Percentiles rank a stretch among this genome's conserved stretches.
phyloP scores from a whole-genome alignment of 2,329 filamentous ascomycete species.

The Arachnomyces sp. region DNA sequence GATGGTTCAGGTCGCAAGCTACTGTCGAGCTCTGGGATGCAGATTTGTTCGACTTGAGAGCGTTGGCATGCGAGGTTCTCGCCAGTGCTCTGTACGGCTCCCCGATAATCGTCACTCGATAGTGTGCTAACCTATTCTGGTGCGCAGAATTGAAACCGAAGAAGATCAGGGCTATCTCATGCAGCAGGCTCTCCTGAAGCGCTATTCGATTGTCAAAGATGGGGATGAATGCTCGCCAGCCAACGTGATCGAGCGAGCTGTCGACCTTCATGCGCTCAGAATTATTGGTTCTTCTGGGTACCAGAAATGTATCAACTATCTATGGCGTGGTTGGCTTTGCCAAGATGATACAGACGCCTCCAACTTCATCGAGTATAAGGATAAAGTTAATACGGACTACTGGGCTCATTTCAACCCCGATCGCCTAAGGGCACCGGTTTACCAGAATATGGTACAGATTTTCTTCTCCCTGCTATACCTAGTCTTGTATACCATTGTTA shows the following conservation, averaged over 20 bases:
- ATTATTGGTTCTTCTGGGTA: constrained; percentile 91
- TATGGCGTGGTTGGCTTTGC: constrained; percentile 95
- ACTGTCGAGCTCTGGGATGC: constrained; percentile 83
- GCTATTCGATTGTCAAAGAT: constrained; percentile 74
- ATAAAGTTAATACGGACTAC: constrained; percentile 71
- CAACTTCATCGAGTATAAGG: constrained; percentile 80
- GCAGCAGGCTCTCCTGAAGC: constrained; percentile 73
- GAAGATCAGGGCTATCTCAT: constrained; percentile 72
- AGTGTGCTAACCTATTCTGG: background rate
- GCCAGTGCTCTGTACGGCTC: constrained; percentile 60
- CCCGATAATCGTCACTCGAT: background rate
- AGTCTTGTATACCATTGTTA: constrained; percentile 75
- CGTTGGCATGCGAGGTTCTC: constrained; percentile 80
- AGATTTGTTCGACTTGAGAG: constrained; percentile 70
- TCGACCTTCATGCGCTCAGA: constrained; percentile 80
- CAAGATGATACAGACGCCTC: constrained; percentile 87
- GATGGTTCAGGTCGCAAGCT: constrained; percentile 75
- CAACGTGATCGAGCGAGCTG: constrained; percentile 88
- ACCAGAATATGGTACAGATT: constrained; percentile 86
- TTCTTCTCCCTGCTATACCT: constrained; percentile 78
- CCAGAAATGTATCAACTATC: constrained; percentile 85
- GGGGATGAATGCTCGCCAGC: constrained; percentile 64
- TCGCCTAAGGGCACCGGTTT: constrained; percentile 83
- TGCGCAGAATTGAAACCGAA: constrained; percentile 68
- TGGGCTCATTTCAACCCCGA: constrained; percentile 84